Percentiles rank a stretch among this genome's conserved stretches.
These are phyloP conservation scores for Bondarzewia mesenterica DNA, from an alignment of 1,284 basidiomycete genomes.

Conservation along the genomic window DNA sequence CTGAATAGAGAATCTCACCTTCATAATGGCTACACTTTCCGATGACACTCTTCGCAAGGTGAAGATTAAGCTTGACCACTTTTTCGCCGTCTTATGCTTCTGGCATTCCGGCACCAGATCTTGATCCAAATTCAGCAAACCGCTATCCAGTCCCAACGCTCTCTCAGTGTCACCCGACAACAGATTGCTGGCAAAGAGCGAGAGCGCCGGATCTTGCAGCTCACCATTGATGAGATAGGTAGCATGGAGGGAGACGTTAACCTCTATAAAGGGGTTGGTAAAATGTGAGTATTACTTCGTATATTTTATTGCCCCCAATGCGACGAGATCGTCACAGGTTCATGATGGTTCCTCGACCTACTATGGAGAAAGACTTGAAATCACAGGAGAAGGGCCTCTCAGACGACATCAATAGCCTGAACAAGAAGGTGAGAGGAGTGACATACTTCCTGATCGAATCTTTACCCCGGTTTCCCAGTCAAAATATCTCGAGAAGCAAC, in stretches of 20 bases:
- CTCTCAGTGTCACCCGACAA: slow-evolving; percentile 62
- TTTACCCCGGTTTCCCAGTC: slow-evolving; percentile 33
- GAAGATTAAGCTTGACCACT: slow-evolving; percentile 1
- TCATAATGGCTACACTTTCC: slow-evolving; percentile 65
- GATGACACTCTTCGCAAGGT: slow-evolving; percentile 87
- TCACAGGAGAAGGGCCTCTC: slow-evolving; percentile 71
- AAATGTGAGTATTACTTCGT: slow-evolving; percentile 56
- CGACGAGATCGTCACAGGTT: slow-evolving; percentile 60
- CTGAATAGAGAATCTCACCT: no score
- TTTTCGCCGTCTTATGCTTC: background rate
- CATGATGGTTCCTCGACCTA: slow-evolving; percentile 73
- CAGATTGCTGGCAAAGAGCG: slow-evolving; percentile 76
- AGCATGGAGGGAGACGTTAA: slow-evolving; percentile 61
- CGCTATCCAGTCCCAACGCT: slow-evolving; percentile 73
- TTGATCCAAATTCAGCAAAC: slow-evolving; percentile 85
- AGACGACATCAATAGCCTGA: slow-evolving; percentile 72
- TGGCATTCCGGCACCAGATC: no score
- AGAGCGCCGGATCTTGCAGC: slow-evolving; percentile 79
- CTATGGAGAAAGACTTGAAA: slow-evolving; percentile 72
- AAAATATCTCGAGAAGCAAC: slow-evolving; percentile 88
- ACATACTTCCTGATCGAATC: background rate
- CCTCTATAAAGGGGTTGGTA: slow-evolving; percentile 86
- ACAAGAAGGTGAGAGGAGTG: slow-evolving; percentile 57
- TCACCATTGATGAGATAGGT: slow-evolving; percentile 74
- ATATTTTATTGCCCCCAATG: background rate